A percentile compares a stretch with the other conserved stretches of the same genome.
Evolutionary conservation across 768 basidiomycete genomes (phyloP).

Genomic region (Sarcodon sp.): DNA sequence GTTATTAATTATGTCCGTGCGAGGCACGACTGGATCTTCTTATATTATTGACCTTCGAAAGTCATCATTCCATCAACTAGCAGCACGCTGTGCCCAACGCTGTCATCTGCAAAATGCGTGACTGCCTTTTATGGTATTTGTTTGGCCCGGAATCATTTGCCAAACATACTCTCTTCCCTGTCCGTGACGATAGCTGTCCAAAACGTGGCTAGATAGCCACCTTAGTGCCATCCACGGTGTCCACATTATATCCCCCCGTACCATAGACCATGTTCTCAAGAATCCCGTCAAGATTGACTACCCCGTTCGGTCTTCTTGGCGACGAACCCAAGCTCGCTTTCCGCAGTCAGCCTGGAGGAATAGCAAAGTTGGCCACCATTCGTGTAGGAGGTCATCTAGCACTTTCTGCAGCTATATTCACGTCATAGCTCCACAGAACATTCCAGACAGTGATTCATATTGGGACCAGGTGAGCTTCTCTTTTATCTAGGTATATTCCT

Average conservation of each 20-base stretch:
- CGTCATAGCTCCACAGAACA: constrained; percentile 36
- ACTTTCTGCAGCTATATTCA: neutral
- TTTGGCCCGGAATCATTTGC: too few relatives aligned
- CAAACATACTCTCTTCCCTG: too few relatives aligned
- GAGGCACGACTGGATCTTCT: too few relatives aligned
- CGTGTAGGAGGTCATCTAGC: constrained; percentile 39
- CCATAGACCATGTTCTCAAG: constrained; percentile 44
- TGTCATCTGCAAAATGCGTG: too few relatives aligned
- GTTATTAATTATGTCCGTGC: too few relatives aligned
- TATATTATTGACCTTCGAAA: too few relatives aligned
- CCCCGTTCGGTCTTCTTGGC: constrained; percentile 66
- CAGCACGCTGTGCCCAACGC: too few relatives aligned
- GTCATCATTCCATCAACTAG: too few relatives aligned
- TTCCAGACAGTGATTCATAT: constrained; percentile 63
- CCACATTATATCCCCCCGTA: neutral
- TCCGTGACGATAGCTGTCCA: too few relatives aligned
- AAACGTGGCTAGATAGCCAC: too few relatives aligned
- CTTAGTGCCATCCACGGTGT: neutral
- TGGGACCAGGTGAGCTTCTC: constrained; percentile 68
- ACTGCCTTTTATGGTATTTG: too few relatives aligned
- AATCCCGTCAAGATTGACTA: constrained; percentile 58
- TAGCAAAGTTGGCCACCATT: constrained; percentile 58
- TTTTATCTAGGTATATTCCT: neutral
- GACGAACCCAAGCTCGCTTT: constrained; percentile 89
- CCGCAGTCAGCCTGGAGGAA: constrained; percentile 68